Percentiles rank a stretch among this genome's conserved stretches.
phyloP scores from a whole-genome alignment of 2,329 filamentous ascomycete genomes.

The Fusarium temperatum region DNA sequence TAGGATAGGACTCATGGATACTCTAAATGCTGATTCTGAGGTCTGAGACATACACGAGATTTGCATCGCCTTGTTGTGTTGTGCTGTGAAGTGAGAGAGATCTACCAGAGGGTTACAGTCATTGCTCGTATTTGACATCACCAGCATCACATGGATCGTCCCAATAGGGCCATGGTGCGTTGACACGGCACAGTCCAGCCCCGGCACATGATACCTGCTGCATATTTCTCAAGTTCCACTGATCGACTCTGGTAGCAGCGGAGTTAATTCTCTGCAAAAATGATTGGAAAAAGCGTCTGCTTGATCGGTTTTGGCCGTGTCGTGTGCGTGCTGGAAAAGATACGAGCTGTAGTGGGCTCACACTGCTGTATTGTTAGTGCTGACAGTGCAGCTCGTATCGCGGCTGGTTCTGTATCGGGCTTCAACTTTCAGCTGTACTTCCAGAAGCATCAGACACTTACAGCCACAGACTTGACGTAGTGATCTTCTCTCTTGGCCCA shows the following conservation, averaged over 20 bases:
- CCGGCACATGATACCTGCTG: background rate
- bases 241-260: background rate
- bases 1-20: background rate
- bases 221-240: background rate
- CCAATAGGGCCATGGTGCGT: background rate
- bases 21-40: background rate
- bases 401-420: background rate
- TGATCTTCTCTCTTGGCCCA: background rate
- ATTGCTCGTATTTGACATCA: background rate
- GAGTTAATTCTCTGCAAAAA: background rate
- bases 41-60: background rate
- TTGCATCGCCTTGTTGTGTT: background rate
- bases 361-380: background rate
- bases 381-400: slow-evolving; percentile 3
- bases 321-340: background rate
- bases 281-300: background rate
- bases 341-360: slow-evolving; percentile 1
- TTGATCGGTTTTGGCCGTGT: background rate
- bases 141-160: background rate
- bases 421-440: background rate
- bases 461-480: background rate
- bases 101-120: background rate
- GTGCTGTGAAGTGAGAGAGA: background rate
- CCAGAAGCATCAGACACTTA: background rate
- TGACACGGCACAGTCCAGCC: background rate